Base-by-base conservation (phyloP, 2,329 filamentous ascomycete genomes). In the Seiridium cupressi region DNA sequence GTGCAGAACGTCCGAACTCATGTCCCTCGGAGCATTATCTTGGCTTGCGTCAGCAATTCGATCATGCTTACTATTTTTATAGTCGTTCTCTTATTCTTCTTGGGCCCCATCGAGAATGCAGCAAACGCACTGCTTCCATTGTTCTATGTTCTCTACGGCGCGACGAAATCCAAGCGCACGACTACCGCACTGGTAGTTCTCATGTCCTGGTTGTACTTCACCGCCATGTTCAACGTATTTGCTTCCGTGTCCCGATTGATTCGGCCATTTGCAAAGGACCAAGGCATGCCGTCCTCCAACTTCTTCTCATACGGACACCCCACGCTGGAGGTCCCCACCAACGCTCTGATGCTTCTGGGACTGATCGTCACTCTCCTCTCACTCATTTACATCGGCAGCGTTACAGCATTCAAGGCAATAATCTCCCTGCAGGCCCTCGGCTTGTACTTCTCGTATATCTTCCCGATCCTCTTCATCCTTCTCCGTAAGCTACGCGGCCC, bases 281-380 rank as follows among this genome's bases (percentile, higher is more conserved):
- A 47, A 1, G 60, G 60, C 2, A 32, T 61, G 44, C 60, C 60
- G 4, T 56, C 58, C 44, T 87, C 86, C 3, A 74, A 71, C 1
- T 73, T 87, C 64, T 88, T 90, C 10, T 35, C 13, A 3, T 55
- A 42, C 6, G 51, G 42, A 18, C 36, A 44, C 40, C 51, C 51
- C 36, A 5, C 11, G 9, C 40, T 55, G 36, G 8, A 38, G 13
- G 40, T 55, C 0, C 51, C 51, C 5, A 42, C 40, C 18, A 42
- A 44, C 26, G 51, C 51, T 5, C 51, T 55, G 11, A n/a, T 55
- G 51, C 51, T 55, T 18, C 18, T 55, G 7, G 51, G 51, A n/a
- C 3, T 34, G 0, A 26, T 42, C 18, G 51, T 55, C 0, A 38
- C 34, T 11, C 26, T 55, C 18, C 51, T 55, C 7, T 42, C 51